Percentiles rank a stretch among this genome's conserved stretches.
Evolutionary conservation across 1,284 basidiomycete genomes (phyloP).

Genomic region (Tremellales sp.): DNA sequence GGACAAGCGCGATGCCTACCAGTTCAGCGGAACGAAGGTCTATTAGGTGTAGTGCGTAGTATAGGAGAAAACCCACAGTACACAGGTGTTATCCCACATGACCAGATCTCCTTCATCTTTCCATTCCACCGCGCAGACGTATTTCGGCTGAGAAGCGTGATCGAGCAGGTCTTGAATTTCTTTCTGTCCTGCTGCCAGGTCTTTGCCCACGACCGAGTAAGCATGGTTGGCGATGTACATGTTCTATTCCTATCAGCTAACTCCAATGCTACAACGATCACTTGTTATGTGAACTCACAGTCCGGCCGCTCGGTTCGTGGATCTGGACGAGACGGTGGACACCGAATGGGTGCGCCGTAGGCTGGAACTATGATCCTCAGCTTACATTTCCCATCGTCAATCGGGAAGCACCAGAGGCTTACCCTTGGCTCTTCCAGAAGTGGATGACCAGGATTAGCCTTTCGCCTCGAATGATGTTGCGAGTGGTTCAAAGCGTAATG

Average conservation of each 20-base stretch:
- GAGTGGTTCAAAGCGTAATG: slow-evolving; percentile 34
- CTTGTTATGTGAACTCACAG: too few relatives aligned
- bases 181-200: slow-evolving; percentile 24
- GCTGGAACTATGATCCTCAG: slow-evolving; percentile 9
- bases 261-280: too few relatives aligned
- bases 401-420: too few relatives aligned
- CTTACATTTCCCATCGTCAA: too few relatives aligned
- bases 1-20: slow-evolving; percentile 18
- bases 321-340: slow-evolving; percentile 35
- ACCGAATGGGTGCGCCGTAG: slow-evolving; percentile 18
- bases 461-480: slow-evolving; percentile 25
- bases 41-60: slow-evolving; percentile 6
- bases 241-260: too few relatives aligned
- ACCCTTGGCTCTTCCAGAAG: slow-evolving; percentile 9
- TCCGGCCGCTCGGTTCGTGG: slow-evolving; percentile 22
- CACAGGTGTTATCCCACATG: slow-evolving; percentile 12
- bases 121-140: slow-evolving; percentile 29
- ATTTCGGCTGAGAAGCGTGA: slow-evolving; percentile 32
- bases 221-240: slow-evolving; percentile 37
- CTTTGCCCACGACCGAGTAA: slow-evolving; percentile 25
- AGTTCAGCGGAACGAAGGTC: slow-evolving; percentile 10
- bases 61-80: slow-evolving; percentile 14
- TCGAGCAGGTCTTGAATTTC: slow-evolving; percentile 33
- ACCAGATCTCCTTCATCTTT: slow-evolving; percentile 31
- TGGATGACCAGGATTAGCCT: slow-evolving; percentile 24